Evolutionary conservation across 2,329 filamentous ascomycete species (phyloP).

Genomic region (Beauveria caledonica): DNA sequence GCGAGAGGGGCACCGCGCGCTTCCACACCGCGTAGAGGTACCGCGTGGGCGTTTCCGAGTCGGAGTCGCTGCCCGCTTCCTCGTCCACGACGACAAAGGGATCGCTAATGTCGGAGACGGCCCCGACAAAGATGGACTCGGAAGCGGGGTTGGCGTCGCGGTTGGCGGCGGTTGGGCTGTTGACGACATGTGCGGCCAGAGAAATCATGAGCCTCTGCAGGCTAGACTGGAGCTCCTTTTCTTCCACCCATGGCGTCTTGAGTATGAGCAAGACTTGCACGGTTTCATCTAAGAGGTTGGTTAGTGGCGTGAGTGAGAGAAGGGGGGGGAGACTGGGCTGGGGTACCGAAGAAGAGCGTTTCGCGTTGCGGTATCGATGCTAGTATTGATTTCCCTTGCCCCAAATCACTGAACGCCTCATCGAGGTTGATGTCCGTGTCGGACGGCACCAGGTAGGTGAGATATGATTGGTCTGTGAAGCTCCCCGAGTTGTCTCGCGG

Average conservation of each 20-base stretch:
- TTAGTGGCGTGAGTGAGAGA: slow-evolving; percentile 29
- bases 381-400: slow-evolving; percentile 39
- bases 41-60: slow-evolving; percentile 20
- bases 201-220: slow-evolving; percentile 56
- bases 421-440: slow-evolving; percentile 48
- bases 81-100: slow-evolving; percentile 43
- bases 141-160: slow-evolving; percentile 30
- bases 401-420: slow-evolving; percentile 36
- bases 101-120: slow-evolving; percentile 40
- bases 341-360: slow-evolving; percentile 63
- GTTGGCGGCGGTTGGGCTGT: slow-evolving; percentile 41
- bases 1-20: slow-evolving; percentile 45
- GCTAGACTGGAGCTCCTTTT: slow-evolving; percentile 48
- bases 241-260: slow-evolving; percentile 52
- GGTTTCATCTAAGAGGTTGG: slow-evolving; percentile 56
- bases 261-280: slow-evolving; percentile 61
- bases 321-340: slow-evolving; percentile 10
- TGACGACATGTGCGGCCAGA: slow-evolving; percentile 58
- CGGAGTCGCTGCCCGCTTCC: slow-evolving; percentile 20
- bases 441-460: slow-evolving; percentile 53
- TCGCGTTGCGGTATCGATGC: slow-evolving; percentile 54
- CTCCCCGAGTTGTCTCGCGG: slow-evolving; percentile 15
- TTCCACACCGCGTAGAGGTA: slow-evolving; percentile 53
- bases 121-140: slow-evolving; percentile 53
- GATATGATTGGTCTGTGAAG: slow-evolving; percentile 50